These are phyloP conservation scores for Phytomonas francai DNA, from an alignment of 208 protist genomes.

Conservation along the genomic window DNA sequence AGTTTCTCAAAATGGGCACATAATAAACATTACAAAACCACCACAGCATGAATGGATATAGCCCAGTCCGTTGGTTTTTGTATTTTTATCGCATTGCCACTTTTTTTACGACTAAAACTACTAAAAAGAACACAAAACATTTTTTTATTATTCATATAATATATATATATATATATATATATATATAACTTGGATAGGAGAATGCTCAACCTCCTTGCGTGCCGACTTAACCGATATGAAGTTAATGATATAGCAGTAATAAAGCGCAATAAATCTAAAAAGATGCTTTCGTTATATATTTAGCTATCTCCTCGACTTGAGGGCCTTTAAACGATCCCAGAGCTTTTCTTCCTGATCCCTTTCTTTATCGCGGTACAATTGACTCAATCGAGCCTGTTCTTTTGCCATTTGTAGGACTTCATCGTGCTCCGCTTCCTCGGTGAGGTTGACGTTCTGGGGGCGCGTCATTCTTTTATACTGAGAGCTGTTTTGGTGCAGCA, in stretches of 20 bases:
- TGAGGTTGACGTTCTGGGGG: conserved; percentile 10
- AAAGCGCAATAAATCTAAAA: too few relatives aligned
- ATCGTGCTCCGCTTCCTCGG: conserved; percentile 39
- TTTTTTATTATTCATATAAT: too few relatives aligned
- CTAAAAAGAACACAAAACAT: conserved; percentile 3
- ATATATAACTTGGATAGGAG: background rate
- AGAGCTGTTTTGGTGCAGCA: conserved; percentile 8
- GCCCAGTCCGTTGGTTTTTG: background rate
- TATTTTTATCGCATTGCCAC: conserved; percentile 1
- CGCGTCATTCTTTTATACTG: too few relatives aligned
- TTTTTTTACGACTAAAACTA: conserved; percentile 10
- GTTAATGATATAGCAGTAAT: background rate
- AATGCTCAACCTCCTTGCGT: background rate
- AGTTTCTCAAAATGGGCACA: background rate
- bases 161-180: conserved; percentile 3
- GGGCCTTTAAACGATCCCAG: conserved; percentile 21
- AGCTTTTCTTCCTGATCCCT: conserved; percentile 43
- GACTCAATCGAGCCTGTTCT: conserved; percentile 42
- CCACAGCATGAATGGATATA: too few relatives aligned
- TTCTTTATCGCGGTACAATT: conserved; percentile 35
- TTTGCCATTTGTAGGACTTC: conserved; percentile 14
- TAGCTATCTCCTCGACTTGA: background rate
- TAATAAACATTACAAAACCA: too few relatives aligned
- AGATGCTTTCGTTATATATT: background rate
- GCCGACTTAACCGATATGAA: background rate